A percentile compares a stretch with the other conserved stretches of the same genome.
These are phyloP conservation scores for Leccinum ochraceum DNA, from an alignment of 768 basidiomycete genomes.

Conservation along the genomic window DNA sequence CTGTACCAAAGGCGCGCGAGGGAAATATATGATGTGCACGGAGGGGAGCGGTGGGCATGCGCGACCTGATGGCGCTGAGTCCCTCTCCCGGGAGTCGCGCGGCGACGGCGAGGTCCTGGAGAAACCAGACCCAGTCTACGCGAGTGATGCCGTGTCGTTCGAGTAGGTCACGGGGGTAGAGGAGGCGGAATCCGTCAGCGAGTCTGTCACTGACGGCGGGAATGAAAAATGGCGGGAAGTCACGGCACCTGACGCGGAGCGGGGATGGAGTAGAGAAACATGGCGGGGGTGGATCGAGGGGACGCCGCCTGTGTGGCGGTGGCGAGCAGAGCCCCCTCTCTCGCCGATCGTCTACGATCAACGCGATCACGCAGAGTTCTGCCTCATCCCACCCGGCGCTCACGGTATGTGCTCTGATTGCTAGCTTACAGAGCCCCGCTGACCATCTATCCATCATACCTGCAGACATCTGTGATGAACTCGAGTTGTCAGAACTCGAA, in stretches of 20 bases:
- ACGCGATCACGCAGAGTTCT: slow-evolving; percentile 28
- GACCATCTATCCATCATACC: neutral
- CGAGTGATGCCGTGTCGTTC: slow-evolving; percentile 31
- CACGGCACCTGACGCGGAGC: slow-evolving; percentile 25
- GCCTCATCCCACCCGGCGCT: slow-evolving; percentile 17
- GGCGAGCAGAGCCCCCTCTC: slow-evolving; percentile 18
- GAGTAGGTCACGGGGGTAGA: slow-evolving; percentile 27
- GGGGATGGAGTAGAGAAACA: slow-evolving; percentile 33
- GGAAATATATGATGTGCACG: slow-evolving; percentile 20
- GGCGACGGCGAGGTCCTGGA: slow-evolving; percentile 29
- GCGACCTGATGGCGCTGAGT: slow-evolving; percentile 25
- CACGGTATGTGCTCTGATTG: slow-evolving; percentile 9
- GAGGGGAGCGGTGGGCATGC: slow-evolving; percentile 18
- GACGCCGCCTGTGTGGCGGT: slow-evolving; percentile 10
- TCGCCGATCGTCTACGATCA: slow-evolving; percentile 32
- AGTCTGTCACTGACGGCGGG: slow-evolving; percentile 23
- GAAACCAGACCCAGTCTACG: slow-evolving; percentile 32
- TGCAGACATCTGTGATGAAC: slow-evolving; percentile 25
- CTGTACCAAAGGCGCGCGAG: slow-evolving; percentile 10
- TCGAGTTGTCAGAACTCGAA: slow-evolving; percentile 35
- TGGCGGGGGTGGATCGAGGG: slow-evolving; percentile 33
- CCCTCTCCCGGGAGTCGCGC: slow-evolving; percentile 29
- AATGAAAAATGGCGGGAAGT: slow-evolving; percentile 31
- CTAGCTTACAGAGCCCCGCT: neutral
- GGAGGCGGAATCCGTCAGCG: slow-evolving; percentile 26